These are phyloP conservation scores for Podaxis mareebaensis DNA, from an alignment of 768 basidiomycete genomes.

Conservation along the genomic window DNA sequence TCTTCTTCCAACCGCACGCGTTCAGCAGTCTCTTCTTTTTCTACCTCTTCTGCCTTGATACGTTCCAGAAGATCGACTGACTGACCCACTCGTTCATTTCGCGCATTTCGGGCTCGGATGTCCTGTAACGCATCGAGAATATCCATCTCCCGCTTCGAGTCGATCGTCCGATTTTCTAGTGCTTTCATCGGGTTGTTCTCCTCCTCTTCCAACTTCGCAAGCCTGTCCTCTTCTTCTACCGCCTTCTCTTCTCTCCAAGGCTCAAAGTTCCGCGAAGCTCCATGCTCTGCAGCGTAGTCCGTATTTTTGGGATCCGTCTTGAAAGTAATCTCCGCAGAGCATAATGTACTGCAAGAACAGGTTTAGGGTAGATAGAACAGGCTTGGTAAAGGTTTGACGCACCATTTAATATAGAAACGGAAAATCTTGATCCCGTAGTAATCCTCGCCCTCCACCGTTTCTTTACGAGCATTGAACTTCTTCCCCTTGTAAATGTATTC, in stretches of 20 bases:
- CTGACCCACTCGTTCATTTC: constrained; percentile 85
- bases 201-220: constrained; percentile 86
- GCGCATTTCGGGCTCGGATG: constrained; percentile 81
- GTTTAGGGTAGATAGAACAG: not conserved
- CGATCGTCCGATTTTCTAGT: constrained; percentile 88
- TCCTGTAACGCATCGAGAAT: constrained; percentile 95
- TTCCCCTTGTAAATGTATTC: constrained; percentile 99
- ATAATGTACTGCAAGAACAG: constrained; percentile 66
- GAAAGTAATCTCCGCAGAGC: constrained; percentile 98
- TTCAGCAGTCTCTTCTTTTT: constrained; percentile 75
- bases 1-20: constrained; percentile 79
- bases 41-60: constrained; percentile 65
- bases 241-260: constrained; percentile 89
- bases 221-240: constrained; percentile 78
- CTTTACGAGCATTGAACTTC: constrained; percentile 99
- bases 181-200: constrained; percentile 98
- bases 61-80: constrained; percentile 67
- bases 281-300: constrained; percentile 91
- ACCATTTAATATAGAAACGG: constrained; percentile 92
- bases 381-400: constrained; percentile 27
- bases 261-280: constrained; percentile 97
- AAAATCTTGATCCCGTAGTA: constrained; percentile 99
- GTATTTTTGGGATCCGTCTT: constrained; percentile 99
- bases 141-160: constrained; percentile 98
- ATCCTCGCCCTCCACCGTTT: constrained; percentile 96